Conservation (phyloP, 2,329 filamentous ascomycete genomes). For the Penicillium vulpinum region DNA sequence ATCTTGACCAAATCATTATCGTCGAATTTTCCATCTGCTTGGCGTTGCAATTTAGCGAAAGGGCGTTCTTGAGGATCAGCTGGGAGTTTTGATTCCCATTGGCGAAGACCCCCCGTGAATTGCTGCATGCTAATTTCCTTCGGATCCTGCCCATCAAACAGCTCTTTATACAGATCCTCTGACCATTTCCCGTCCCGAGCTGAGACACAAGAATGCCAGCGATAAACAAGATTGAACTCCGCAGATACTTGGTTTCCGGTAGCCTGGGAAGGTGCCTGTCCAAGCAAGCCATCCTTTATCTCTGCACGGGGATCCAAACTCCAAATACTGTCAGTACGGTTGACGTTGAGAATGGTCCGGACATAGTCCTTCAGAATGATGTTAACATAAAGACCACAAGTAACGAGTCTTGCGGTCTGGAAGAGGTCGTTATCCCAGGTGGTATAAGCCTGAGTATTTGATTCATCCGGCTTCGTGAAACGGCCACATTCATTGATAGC, state of each 20-base stretch:
- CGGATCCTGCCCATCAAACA: constrained; percentile 45
- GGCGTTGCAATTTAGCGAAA: constrained; percentile 52
- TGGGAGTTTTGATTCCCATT: constrained; percentile 45
- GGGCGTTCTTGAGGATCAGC: constrained; percentile 50
- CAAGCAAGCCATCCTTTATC: constrained; percentile 50
- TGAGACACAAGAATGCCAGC: constrained; percentile 64
- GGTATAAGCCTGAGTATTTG: constrained; percentile 37
- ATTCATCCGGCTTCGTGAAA: constrained; percentile 58
- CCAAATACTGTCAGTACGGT: constrained; percentile 60
- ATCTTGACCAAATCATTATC: constrained; percentile 60
- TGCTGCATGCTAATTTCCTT: constrained; percentile 39
- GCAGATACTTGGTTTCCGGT: constrained; percentile 67
- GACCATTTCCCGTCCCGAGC: constrained; percentile 64
- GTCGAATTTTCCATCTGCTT: constrained; percentile 54
- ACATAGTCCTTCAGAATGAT: constrained; percentile 61
- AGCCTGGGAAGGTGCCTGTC: constrained; percentile 54
- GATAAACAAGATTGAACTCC: constrained; percentile 68
- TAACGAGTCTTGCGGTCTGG: constrained; percentile 57
- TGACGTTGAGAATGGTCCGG: constrained; percentile 61
- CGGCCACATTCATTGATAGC: constrained; percentile 67
- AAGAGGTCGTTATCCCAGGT: constrained; percentile 50
- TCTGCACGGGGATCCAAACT: constrained; percentile 64
- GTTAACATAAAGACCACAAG: constrained; percentile 57
- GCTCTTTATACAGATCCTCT: constrained; percentile 53
- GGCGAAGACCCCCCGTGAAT: constrained; percentile 41